Evolutionary conservation across 495 filamentous ascomycete species (phyloP).

Genomic region (Penicillium canariense): DNA sequence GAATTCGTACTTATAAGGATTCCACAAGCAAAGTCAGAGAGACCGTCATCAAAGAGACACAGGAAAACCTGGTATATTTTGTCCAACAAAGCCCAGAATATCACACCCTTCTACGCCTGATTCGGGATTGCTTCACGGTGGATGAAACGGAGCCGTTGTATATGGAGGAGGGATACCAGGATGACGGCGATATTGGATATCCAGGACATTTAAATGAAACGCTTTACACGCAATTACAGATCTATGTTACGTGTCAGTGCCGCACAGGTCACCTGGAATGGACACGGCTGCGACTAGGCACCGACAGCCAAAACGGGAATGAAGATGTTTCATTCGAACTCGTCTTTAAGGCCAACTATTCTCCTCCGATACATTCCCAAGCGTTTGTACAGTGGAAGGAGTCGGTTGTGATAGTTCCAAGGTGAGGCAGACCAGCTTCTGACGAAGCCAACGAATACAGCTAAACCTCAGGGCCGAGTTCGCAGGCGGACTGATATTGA

Average conservation of each 20-base stretch:
- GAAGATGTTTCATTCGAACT: background rate
- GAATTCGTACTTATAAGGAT: background rate
- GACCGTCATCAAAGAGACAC: background rate
- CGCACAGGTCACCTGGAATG: background rate
- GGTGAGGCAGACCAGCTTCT: background rate
- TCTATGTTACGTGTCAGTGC: background rate
- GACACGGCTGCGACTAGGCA: background rate
- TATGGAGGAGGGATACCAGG: background rate
- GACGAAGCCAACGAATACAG: no score
- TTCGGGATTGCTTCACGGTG: background rate
- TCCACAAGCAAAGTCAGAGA: background rate
- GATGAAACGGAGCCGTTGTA: background rate
- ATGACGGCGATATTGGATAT: background rate
- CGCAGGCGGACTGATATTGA: no score
- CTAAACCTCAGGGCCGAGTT: no score
- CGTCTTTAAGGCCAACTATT: background rate
- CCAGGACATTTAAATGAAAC: background rate
- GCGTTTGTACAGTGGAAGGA: background rate
- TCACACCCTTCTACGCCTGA: background rate
- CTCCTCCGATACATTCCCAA: background rate
- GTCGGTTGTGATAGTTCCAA: background rate
- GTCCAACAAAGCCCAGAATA: background rate
- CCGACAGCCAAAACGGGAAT: background rate
- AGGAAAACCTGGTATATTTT: background rate
- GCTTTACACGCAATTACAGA: background rate